Conservation (phyloP, 164 flowering plant genomes). For the Kingdonia uniflora region DNA sequence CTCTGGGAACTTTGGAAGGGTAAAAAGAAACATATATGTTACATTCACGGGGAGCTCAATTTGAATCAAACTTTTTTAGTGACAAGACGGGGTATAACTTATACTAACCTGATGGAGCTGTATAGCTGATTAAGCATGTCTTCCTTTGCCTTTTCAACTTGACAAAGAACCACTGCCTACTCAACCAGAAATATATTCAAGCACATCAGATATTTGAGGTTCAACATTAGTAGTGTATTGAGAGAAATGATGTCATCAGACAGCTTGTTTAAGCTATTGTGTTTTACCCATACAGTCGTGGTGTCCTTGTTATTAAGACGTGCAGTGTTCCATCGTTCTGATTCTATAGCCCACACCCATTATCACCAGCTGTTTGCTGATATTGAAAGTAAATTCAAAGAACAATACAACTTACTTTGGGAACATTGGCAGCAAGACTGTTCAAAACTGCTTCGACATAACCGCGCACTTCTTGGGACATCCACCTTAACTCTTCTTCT, state of each 20-base stretch:
- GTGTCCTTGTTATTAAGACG: no score
- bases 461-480: slow-evolving; percentile 99
- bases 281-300: no score
- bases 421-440: slow-evolving; percentile 97
- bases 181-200: slow-evolving; percentile 10
- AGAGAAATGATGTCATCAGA: no score
- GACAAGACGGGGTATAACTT: neutral
- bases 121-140: slow-evolving; percentile 96
- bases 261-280: no score
- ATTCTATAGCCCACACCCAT: no score
- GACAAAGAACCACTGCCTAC: slow-evolving; percentile 99
- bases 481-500: slow-evolving; percentile 99
- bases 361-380: no score
- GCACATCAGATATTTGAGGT: neutral
- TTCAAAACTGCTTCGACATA: slow-evolving; percentile 98
- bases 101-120: slow-evolving; percentile 71
- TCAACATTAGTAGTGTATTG: no score
- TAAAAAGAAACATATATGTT: no score
- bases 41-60: no score
- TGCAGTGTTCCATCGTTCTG: no score
- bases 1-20: slow-evolving; percentile 47
- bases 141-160: slow-evolving; percentile 99
- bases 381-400: neutral
- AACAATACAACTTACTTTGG: slow-evolving; percentile 42
- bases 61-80: no score